These are phyloP conservation scores for Pythium rhizo-oryzae DNA, from an alignment of 352 stramenopile genomes.

Conservation along the genomic window DNA sequence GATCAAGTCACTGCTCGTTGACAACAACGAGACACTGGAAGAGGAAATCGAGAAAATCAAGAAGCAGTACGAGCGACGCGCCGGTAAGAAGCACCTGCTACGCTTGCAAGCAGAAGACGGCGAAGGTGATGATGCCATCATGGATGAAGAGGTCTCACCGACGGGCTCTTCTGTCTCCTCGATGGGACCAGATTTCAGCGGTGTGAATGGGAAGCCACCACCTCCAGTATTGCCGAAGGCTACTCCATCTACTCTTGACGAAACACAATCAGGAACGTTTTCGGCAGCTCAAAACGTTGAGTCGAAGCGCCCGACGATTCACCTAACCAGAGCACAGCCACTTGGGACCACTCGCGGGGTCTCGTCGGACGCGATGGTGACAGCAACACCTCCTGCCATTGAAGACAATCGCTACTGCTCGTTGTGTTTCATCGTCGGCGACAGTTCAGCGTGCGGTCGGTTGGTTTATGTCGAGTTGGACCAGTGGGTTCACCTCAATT, in stretches of 20 bases:
- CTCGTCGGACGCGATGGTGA: not conserved
- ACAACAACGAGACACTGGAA: slow-evolving; percentile 51
- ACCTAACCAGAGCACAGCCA: slow-evolving; percentile 6
- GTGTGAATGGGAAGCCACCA: not conserved
- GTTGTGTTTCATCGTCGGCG: slow-evolving; percentile 84
- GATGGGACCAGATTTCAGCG: not conserved
- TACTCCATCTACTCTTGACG: not conserved
- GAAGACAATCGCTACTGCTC: slow-evolving; percentile 76
- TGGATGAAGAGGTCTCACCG: slow-evolving; percentile 21
- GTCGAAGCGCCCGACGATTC: not conserved
- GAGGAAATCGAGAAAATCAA: slow-evolving; percentile 79
- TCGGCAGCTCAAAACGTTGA: not conserved
- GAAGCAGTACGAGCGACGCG: slow-evolving; percentile 72
- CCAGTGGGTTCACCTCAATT: slow-evolving; percentile 93
- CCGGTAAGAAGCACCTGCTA: slow-evolving; percentile 57
- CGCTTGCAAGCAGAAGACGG: slow-evolving; percentile 36
- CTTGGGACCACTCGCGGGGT: not conserved
- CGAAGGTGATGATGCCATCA: slow-evolving; percentile 18
- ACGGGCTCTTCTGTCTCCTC: slow-evolving; percentile 19
- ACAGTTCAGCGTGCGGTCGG: slow-evolving; percentile 69
- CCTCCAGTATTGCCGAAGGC: not conserved
- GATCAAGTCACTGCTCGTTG: slow-evolving; percentile 44
- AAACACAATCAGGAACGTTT: not conserved
- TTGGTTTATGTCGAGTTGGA: slow-evolving; percentile 84
- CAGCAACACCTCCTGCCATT: slow-evolving; percentile 19